Conservation (phyloP, 345 rosid species). For the Melaleuca alternifolia region DNA sequence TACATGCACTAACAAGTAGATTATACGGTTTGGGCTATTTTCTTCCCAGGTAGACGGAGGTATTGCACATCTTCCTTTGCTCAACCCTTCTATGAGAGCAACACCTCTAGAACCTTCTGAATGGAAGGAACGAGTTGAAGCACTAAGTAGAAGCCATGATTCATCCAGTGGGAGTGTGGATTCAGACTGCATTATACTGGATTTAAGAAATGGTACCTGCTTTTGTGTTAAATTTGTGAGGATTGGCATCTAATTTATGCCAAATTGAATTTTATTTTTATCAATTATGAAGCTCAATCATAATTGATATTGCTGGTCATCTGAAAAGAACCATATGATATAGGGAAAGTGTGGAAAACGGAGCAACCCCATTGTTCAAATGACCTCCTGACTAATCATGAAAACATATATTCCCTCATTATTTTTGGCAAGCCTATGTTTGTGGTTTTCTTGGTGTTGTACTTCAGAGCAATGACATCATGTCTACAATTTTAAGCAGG, state of each 20-base stretch:
- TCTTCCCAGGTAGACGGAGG: conserved; percentile 69
- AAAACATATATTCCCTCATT: neutral
- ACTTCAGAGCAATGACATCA: neutral
- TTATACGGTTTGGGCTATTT: neutral
- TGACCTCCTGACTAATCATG: neutral
- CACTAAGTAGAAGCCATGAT: conserved; percentile 11
- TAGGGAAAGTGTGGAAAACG: neutral
- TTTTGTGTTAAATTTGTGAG: neutral
- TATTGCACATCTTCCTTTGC: conserved; percentile 70
- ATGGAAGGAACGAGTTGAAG: conserved; percentile 66
- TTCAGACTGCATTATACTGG: conserved; percentile 46
- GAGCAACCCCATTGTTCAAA: neutral
- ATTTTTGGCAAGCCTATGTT: neutral
- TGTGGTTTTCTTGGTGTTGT: neutral
- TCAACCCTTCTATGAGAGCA: conserved; percentile 66
- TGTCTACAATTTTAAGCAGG: conserved; percentile 30
- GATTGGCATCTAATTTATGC: neutral
- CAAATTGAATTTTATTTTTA: neutral
- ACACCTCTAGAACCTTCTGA: conserved; percentile 66
- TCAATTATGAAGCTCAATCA: neutral
- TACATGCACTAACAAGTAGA: neutral
- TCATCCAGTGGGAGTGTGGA: conserved; percentile 17
- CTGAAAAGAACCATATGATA: neutral
- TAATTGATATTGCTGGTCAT: neutral
- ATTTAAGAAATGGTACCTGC: conserved; percentile 79